These are phyloP conservation scores for Cordyceps cateniannulata DNA, from an alignment of 2,329 filamentous ascomycete species.

Conservation along the genomic window DNA sequence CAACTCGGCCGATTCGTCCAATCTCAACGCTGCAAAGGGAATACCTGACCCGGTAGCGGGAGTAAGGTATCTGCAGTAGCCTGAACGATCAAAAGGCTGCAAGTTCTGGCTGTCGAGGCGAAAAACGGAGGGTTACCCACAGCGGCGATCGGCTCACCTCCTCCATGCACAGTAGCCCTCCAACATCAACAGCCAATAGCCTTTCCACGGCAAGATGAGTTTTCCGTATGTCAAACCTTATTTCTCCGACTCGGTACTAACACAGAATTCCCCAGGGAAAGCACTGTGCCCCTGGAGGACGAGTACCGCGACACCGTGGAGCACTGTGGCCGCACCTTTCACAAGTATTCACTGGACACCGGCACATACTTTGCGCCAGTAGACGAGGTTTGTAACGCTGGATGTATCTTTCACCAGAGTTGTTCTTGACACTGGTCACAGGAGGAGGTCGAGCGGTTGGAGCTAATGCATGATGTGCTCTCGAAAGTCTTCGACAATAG, in stretches of 20 bases:
- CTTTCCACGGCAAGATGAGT: not conserved
- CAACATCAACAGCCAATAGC: not conserved
- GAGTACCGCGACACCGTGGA: conserved; percentile 52
- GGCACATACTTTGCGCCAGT: conserved; percentile 61
- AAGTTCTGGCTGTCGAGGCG: not conserved
- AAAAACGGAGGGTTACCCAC: not conserved
- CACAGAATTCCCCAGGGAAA: conserved; percentile 31
- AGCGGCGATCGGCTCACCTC: not conserved
- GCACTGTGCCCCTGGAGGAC: conserved; percentile 49
- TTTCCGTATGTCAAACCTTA: not conserved
- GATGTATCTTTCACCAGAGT: conserved; percentile 12
- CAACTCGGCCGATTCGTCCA: not conserved
- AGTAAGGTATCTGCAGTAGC: not conserved
- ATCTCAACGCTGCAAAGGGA: not conserved
- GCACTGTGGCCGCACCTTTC: conserved; percentile 58
- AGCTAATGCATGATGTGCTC: conserved; percentile 57
- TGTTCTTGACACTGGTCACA: conserved; percentile 26
- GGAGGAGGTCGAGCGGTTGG: conserved; percentile 62
- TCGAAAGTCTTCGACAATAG: conserved; percentile 58
- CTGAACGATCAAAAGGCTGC: not conserved
- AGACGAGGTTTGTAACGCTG: conserved; percentile 53
- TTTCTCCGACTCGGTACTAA: not conserved
- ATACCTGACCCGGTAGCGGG: no score
- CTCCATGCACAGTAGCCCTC: not conserved
- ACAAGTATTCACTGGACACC: conserved; percentile 59